Conservation (phyloP, 2,329 filamentous ascomycete genomes). For the Coccinonectria pachysandricola region DNA sequence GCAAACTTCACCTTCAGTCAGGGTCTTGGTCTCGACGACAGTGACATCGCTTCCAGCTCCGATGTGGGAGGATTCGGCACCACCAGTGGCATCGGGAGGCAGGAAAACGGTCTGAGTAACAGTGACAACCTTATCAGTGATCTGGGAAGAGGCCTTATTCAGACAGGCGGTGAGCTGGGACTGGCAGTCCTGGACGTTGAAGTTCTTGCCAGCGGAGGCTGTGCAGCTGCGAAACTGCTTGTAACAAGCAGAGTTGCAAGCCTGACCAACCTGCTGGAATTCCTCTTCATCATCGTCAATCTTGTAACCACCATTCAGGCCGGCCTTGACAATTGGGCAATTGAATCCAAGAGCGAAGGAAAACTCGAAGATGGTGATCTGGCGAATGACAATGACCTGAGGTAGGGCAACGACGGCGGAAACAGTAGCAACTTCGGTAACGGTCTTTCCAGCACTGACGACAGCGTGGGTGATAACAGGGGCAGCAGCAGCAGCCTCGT, state of each 20-base stretch:
- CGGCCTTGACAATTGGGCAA: constrained; percentile 15
- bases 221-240: constrained; percentile 17
- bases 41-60: constrained; percentile 11
- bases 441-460: constrained; percentile 1
- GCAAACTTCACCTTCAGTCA: constrained; percentile 17
- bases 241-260: constrained; percentile 14
- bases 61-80: constrained; percentile 8
- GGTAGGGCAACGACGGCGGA: constrained; percentile 1
- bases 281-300: constrained; percentile 13
- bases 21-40: constrained; percentile 17
- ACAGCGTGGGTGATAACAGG: constrained; percentile 3
- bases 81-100: constrained; percentile 14
- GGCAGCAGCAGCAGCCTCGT: constrained; percentile 5
- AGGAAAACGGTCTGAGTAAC: constrained; percentile 17
- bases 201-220: constrained; percentile 15
- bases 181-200: constrained; percentile 14
- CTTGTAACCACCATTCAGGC: constrained; percentile 10
- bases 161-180: constrained; percentile 16
- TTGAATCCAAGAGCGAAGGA: constrained; percentile 15
- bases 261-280: constrained; percentile 13
- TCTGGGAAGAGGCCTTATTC: constrained; percentile 14
- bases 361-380: constrained; percentile 15
- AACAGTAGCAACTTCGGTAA: neutral
- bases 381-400: constrained; percentile 12
- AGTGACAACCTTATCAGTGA: constrained; percentile 9